phyloP scores from a whole-genome alignment of 1,139 yeast genomes.

The Magnusiomyces suaveolens region DNA sequence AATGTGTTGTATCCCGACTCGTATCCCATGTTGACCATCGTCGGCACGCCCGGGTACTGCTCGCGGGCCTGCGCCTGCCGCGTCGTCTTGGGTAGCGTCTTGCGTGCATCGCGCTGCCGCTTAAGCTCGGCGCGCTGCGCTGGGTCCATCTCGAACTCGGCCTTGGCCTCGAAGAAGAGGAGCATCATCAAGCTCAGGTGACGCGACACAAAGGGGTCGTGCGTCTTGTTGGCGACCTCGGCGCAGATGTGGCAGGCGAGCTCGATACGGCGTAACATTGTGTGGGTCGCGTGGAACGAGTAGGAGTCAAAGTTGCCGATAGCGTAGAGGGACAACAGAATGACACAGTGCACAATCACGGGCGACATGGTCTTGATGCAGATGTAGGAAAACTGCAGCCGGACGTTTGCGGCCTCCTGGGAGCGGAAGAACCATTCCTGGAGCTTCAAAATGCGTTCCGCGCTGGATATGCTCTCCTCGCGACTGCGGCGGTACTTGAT shows the following conservation, averaged over 20 bases:
- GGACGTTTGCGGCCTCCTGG: slow-evolving; percentile 20
- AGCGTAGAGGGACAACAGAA: not conserved
- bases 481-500: slow-evolving; percentile 21
- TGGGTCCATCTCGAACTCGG: not conserved
- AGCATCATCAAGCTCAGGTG: not conserved
- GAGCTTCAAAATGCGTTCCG: slow-evolving; percentile 24
- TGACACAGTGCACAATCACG: not conserved
- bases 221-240: not conserved
- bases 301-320: not conserved
- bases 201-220: not conserved
- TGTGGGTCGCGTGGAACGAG: not conserved
- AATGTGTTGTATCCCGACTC: not conserved
- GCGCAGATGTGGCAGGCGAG: not conserved
- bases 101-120: not conserved
- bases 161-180: not conserved
- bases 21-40: not conserved
- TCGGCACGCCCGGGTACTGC: not conserved
- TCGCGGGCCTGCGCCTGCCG: not conserved
- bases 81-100: no score
- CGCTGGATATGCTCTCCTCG: slow-evolving; percentile 25
- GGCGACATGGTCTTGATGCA: not conserved
- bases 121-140: not conserved
- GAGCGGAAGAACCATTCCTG: slow-evolving; percentile 27
- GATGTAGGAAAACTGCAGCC: slow-evolving; percentile 6
- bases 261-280: not conserved